Conservation (phyloP, 352 stramenopile genomes). For the Globisporangium alternatum region DNA sequence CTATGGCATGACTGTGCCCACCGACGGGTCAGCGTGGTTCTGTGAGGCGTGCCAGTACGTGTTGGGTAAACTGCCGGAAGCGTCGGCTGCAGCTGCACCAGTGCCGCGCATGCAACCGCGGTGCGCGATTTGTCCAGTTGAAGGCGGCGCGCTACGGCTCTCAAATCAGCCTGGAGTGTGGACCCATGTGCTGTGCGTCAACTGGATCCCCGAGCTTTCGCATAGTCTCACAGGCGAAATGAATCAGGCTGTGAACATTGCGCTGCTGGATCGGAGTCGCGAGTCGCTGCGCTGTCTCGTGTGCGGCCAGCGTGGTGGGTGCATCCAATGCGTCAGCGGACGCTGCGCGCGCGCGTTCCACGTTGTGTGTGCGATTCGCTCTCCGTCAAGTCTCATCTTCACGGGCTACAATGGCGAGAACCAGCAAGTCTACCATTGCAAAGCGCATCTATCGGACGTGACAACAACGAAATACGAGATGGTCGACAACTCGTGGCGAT, state of each 20-base stretch:
- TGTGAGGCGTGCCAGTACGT: constrained; percentile 66
- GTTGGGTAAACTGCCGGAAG: constrained; percentile 4
- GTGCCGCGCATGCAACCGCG: constrained; percentile 34
- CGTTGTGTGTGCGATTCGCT: constrained; percentile 73
- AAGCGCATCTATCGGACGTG: constrained; percentile 69
- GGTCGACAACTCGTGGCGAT: constrained; percentile 60
- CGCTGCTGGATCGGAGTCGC: constrained; percentile 60
- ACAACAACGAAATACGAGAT: constrained; percentile 54
- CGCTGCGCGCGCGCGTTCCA: constrained; percentile 84
- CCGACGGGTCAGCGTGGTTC: constrained; percentile 42
- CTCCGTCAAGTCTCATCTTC: constrained; percentile 66
- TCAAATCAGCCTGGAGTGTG: constrained; percentile 60
- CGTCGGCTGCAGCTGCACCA: constrained; percentile 1
- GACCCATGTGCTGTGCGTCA: constrained; percentile 81
- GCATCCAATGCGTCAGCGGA: constrained; percentile 86
- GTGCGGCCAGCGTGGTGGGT: constrained; percentile 78
- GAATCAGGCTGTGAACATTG: constrained; percentile 65
- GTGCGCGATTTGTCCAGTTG: constrained; percentile 66
- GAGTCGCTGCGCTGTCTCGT: constrained; percentile 74
- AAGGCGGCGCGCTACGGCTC: constrained; percentile 68
- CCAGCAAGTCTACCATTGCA: constrained; percentile 85
- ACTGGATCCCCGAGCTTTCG: constrained; percentile 87
- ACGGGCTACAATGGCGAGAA: constrained; percentile 80
- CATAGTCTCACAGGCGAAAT: constrained; percentile 55
- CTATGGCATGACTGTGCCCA: constrained; percentile 57